phyloP scores from a whole-genome alignment of 805 yeast species.

The Lipomyces orientalis region DNA sequence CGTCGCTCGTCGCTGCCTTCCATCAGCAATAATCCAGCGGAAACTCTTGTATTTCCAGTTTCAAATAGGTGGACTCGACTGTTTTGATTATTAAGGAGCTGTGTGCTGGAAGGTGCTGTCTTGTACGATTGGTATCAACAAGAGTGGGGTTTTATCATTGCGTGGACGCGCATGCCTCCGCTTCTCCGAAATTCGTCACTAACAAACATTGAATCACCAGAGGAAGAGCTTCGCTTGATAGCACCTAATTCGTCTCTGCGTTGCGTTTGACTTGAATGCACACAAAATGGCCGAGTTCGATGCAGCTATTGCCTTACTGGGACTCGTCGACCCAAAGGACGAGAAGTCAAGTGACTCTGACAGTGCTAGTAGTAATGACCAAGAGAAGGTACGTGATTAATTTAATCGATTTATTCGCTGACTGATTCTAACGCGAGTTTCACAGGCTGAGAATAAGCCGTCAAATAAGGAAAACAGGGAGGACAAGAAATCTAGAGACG shows the following conservation, averaged over 20 bases:
- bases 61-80: background rate
- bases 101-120: background rate
- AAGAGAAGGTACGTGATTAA: background rate
- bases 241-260: background rate
- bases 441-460: background rate
- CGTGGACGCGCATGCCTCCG: background rate
- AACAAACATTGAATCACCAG: background rate
- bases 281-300: constrained; percentile 34
- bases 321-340: constrained; percentile 34
- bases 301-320: constrained; percentile 38
- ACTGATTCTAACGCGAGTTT: background rate
- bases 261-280: background rate
- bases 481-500: background rate
- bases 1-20: background rate
- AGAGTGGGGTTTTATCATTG: background rate
- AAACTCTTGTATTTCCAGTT: background rate
- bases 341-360: constrained; percentile 26
- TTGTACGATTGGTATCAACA: background rate
- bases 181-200: background rate
- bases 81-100: background rate
- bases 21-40: background rate
- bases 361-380: background rate
- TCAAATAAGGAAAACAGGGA: background rate
- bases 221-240: background rate
- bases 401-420: background rate